Evolutionary conservation across 1,284 basidiomycete species (phyloP), one percentile per base, ranked within the genome.

Genomic region (Microstroma glucosiphilum): DNA sequence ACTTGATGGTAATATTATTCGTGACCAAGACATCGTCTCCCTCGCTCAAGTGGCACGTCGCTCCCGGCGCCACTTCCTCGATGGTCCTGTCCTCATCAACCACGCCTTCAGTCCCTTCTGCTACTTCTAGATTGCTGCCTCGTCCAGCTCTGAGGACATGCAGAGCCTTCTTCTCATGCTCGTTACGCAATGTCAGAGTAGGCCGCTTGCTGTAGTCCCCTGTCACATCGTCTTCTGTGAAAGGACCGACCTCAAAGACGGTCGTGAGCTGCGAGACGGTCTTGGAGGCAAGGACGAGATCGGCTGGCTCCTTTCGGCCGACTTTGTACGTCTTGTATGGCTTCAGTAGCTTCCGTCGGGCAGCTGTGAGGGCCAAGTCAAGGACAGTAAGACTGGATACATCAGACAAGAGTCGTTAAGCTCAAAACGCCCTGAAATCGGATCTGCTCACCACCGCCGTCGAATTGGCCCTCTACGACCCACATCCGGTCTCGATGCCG

Each of bases 251-350:
- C 4, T 59, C 57, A 57, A 73, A 60, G 56, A 63, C 62, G 30
- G 66, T 69, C 8, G 67, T 68, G 6, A 57, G 59, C 8, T 68
- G 65, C 6, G 65, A 67, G 51, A 73, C 69, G 15, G 67, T 69
- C 60, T 73, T 73, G 66, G 67, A 68, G 15, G 66, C 65, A 42
- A 73, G 59, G 63, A 73, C 62, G 23, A 73, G 67, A 60, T 71
- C 68, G 26, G 71, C 71, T 21, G 71, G 71, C 40, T 65, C 66
- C 61, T 72, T 73, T 57, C 72, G 65, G 17, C 72, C 72, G 53
- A 73, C 57, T 43, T 58, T 61, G 57, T 73, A 73, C n/a, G 65
- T 60, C 41, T 65, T 57, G n/a, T 67, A 68, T 25, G 65, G 70
- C 57, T 70, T 72, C 66, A 73, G 62, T 9, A 69, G 51, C 51